A percentile compares a stretch with the other conserved stretches of the same genome.
Evolutionary conservation across 2,329 filamentous ascomycete genomes (phyloP).

Genomic region (Aspergillus calidoustus): DNA sequence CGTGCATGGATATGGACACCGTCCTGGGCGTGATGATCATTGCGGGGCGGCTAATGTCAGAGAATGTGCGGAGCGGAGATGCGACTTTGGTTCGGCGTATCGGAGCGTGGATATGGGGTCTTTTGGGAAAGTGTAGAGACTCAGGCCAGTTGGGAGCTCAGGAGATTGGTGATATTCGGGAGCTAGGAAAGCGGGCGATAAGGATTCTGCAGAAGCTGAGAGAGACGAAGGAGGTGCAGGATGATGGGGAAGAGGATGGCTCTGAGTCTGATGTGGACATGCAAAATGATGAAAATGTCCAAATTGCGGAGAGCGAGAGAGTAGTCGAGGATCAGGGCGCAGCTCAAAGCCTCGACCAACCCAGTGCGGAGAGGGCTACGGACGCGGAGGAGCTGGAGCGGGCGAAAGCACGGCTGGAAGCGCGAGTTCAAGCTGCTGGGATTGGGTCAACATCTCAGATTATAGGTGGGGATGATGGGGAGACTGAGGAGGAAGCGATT

Average conservation of each 20-base stretch:
- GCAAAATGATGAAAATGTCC: conserved; percentile 16
- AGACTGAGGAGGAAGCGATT: conserved; percentile 21
- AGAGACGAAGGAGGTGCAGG: conserved; percentile 44
- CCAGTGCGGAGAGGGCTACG: conserved; percentile 22
- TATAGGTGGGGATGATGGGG: conserved; percentile 19
- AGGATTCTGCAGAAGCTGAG: conserved; percentile 52
- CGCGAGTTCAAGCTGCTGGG: conserved; percentile 34
- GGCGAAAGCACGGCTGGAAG: conserved; percentile 54
- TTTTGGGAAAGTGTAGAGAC: conserved; percentile 76
- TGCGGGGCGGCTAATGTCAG: conserved; percentile 62
- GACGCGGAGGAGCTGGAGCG: conserved; percentile 49
- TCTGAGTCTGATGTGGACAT: conserved; percentile 30
- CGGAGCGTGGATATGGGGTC: conserved; percentile 83
- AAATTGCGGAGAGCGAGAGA: conserved; percentile 2
- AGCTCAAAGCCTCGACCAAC: conserved; percentile 21
- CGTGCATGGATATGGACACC: conserved; percentile 62
- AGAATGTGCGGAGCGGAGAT: conserved; percentile 66
- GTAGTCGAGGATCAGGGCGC: conserved; percentile 3
- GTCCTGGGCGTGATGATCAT: conserved; percentile 68
- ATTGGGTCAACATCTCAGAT: conserved; percentile 24
- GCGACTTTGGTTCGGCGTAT: conserved; percentile 66
- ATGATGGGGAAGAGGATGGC: conserved; percentile 25
- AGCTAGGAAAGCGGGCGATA: conserved; percentile 77
- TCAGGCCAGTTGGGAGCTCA: conserved; percentile 74
- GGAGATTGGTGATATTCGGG: conserved; percentile 76